Conservation (phyloP, 2,329 filamentous ascomycete genomes). For the Orbilia quercus region DNA sequence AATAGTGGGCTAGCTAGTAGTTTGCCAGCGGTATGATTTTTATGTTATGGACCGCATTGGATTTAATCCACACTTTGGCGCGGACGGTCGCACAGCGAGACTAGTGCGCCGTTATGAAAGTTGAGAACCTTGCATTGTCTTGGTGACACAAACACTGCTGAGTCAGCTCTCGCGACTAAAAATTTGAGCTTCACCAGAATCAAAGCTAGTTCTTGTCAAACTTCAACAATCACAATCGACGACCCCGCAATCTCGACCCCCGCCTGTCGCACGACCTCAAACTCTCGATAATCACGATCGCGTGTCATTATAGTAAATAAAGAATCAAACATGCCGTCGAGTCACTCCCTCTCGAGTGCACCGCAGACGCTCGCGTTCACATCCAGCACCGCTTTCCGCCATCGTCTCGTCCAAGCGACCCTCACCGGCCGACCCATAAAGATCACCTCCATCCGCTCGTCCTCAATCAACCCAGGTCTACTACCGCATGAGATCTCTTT, state of each 20-base stretch:
- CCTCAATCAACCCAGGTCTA: slow-evolving; percentile 87
- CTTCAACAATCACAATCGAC: background rate
- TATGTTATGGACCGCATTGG: too few species aligned
- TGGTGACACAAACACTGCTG: too few species aligned
- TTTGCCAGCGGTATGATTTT: too few species aligned
- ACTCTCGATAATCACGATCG: slow-evolving; percentile 15
- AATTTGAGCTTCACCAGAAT: slow-evolving; percentile 21
- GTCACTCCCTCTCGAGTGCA: slow-evolving; percentile 56
- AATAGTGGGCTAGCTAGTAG: too few species aligned
- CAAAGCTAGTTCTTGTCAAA: too few species aligned
- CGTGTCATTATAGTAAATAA: background rate
- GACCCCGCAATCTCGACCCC: background rate
- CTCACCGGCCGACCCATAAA: slow-evolving; percentile 89
- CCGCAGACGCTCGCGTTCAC: slow-evolving; percentile 78
- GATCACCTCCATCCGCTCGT: slow-evolving; percentile 91
- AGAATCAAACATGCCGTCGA: slow-evolving; percentile 20
- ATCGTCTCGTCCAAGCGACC: slow-evolving; percentile 87
- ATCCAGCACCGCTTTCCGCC: slow-evolving; percentile 82
- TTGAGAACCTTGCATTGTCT: too few species aligned
- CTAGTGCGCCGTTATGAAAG: too few species aligned
- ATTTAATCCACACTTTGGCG: too few species aligned
- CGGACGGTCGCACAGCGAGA: too few species aligned
- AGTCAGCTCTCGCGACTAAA: slow-evolving; percentile 15
- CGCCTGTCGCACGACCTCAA: background rate
- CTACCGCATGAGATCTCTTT: slow-evolving; percentile 94